These are phyloP conservation scores for Cytospora schulzeri DNA, from an alignment of 2,329 filamentous ascomycete genomes.

Conservation along the genomic window DNA sequence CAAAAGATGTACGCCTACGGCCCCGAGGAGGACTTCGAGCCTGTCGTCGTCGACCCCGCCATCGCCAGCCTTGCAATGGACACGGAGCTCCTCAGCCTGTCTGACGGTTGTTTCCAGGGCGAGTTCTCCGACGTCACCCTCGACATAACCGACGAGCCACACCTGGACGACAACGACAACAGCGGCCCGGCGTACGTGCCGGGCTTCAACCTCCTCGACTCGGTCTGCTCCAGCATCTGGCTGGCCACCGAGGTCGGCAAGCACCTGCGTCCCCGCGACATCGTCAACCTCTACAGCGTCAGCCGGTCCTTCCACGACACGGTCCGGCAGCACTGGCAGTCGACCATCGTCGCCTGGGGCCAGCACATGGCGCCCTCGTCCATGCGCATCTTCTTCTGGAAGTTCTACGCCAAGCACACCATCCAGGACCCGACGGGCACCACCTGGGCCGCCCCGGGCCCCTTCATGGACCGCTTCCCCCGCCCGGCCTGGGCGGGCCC, in stretches of 20 bases:
- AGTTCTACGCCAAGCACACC: constrained; percentile 58
- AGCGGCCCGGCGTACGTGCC: constrained; percentile 6
- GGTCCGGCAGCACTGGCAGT: constrained; percentile 60
- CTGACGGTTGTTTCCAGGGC: constrained; percentile 16
- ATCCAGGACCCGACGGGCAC: constrained; percentile 60
- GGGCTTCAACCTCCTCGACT: constrained; percentile 46
- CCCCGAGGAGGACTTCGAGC: not conserved
- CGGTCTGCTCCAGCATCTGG: constrained; percentile 49
- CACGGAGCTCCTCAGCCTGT: constrained; percentile 16
- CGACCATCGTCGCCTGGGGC: constrained; percentile 60
- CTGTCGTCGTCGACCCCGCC: not conserved
- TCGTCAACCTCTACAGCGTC: constrained; percentile 66
- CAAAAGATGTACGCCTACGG: constrained; percentile 23
- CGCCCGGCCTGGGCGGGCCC: constrained; percentile 18
- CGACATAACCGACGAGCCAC: not conserved
- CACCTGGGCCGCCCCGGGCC: constrained; percentile 32
- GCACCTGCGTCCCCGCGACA: constrained; percentile 55
- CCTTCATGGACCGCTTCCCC: constrained; percentile 17
- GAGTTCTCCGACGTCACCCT: constrained; percentile 1
- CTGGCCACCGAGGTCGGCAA: constrained; percentile 58
- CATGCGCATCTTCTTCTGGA: constrained; percentile 60
- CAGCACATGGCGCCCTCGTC: constrained; percentile 56
- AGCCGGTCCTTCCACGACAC: constrained; percentile 64
- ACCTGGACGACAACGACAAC: not conserved
- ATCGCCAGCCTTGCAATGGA: constrained; percentile 13